These are phyloP conservation scores for Thuja plicata DNA, from an alignment of 83 land plant species.

Conservation along the genomic window DNA sequence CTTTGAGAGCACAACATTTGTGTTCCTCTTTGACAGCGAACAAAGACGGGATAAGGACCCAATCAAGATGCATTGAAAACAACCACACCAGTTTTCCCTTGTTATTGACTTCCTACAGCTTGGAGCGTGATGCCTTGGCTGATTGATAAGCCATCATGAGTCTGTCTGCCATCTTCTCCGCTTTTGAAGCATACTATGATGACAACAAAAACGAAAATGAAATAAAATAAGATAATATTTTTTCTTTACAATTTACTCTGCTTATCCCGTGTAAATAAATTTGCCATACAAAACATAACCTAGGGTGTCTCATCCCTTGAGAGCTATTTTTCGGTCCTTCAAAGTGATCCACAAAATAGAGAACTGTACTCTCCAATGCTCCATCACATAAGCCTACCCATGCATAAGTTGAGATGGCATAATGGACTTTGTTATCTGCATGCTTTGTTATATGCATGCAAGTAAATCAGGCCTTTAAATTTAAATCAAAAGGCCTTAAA, in stretches of 20 bases:
- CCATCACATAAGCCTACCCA: background rate
- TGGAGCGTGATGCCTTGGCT: background rate
- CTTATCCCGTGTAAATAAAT: background rate
- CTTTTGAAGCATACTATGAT: background rate
- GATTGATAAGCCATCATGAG: background rate
- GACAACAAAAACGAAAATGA: background rate
- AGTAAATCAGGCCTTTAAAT: background rate
- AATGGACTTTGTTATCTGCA: background rate
- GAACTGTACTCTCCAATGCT: background rate
- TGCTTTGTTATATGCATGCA: too few species aligned
- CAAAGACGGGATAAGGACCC: conserved; percentile 58
- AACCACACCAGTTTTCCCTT: conserved; percentile 41
- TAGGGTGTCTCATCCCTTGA: background rate
- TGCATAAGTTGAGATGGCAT: background rate
- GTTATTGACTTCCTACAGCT: background rate
- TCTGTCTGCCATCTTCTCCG: background rate
- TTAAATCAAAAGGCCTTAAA: background rate
- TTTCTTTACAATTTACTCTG: background rate
- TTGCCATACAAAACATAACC: background rate
- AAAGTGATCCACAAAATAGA: background rate
- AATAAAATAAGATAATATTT: too few species aligned
- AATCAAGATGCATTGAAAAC: conserved; percentile 77
- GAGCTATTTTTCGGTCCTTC: background rate
- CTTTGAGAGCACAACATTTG: conserved; percentile 44
- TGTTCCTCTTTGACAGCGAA: conserved; percentile 37